phyloP scores from a whole-genome alignment of 768 basidiomycete genomes.

The Gymnopilus dilepis region DNA sequence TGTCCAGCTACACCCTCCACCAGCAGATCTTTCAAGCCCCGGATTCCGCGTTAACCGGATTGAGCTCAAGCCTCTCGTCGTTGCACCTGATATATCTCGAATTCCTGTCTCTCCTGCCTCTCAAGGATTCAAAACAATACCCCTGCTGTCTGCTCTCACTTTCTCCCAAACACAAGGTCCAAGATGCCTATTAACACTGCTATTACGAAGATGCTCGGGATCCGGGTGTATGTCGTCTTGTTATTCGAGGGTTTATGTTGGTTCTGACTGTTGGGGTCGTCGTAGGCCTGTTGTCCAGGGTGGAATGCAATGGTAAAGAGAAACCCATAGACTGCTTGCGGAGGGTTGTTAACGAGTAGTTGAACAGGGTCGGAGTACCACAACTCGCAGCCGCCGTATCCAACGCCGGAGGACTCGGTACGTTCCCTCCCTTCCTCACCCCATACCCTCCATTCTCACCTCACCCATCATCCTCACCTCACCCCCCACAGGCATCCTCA shows the following conservation, averaged over 20 bases:
- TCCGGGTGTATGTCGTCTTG: conserved; percentile 60
- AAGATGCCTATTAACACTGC: conserved; percentile 53
- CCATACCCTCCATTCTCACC: background rate
- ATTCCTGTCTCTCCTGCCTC: background rate
- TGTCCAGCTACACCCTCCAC: background rate
- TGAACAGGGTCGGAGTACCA: conserved; percentile 80
- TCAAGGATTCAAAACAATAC: background rate
- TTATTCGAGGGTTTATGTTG: background rate
- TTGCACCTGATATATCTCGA: too few species aligned
- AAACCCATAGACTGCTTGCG: background rate
- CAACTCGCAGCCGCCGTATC: conserved; percentile 77
- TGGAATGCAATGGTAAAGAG: conserved; percentile 84
- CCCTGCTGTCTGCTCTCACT: background rate
- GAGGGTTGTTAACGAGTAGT: background rate
- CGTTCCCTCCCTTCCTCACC: conserved; percentile 22
- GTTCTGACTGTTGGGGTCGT: background rate
- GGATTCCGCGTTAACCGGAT: conserved; percentile 6
- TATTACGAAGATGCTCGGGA: conserved; percentile 68
- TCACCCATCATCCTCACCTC: background rate
- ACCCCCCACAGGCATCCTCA: conserved; percentile 65
- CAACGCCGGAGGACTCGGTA: conserved; percentile 82
- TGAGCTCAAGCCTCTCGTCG: background rate
- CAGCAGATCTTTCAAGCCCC: background rate
- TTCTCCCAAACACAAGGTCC: background rate
- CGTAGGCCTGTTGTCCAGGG: conserved; percentile 82